Conservation (phyloP, 495 filamentous ascomycete species). For the Jackrogersella multiformis region DNA sequence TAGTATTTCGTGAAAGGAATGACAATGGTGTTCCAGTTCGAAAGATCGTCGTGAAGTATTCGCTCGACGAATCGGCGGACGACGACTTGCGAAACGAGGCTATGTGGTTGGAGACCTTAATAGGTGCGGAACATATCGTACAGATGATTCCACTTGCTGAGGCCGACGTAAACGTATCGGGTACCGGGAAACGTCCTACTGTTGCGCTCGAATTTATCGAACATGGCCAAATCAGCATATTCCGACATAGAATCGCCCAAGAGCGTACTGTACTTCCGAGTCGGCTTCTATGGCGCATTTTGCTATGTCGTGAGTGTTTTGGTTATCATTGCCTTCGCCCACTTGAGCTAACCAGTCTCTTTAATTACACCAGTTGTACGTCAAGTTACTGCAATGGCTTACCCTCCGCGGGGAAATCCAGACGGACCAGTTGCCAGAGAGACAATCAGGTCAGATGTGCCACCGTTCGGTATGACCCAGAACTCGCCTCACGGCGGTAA, state of each 20-base stretch:
- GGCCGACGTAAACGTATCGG: conserved; percentile 2
- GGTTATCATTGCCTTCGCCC: background rate
- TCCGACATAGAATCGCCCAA: background rate
- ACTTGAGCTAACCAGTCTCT: conserved; percentile 5
- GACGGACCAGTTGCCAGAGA: conserved; percentile 5
- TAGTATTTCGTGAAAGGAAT: conserved; percentile 15
- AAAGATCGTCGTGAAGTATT: conserved; percentile 35
- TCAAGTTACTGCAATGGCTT: conserved; percentile 32
- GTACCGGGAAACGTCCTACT: conserved; percentile 18
- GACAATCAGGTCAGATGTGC: background rate
- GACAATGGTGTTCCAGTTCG: background rate
- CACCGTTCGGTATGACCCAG: conserved; percentile 8
- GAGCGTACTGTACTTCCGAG: background rate
- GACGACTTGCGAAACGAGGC: conserved; percentile 25
- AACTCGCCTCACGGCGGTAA: conserved; percentile 27
- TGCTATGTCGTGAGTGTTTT: conserved; percentile 31
- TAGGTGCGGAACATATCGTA: conserved; percentile 37
- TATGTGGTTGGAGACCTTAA: conserved; percentile 14
- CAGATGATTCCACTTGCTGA: conserved; percentile 15
- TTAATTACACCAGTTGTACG: conserved; percentile 17
- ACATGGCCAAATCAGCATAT: background rate
- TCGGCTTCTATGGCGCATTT: conserved; percentile 34
- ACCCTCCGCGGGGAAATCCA: background rate
- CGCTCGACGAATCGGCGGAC: conserved; percentile 15
- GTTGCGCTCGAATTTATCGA: conserved; percentile 33